These are phyloP conservation scores for Turritis glabra DNA, from an alignment of 345 rosid genomes.

Conservation along the genomic window DNA sequence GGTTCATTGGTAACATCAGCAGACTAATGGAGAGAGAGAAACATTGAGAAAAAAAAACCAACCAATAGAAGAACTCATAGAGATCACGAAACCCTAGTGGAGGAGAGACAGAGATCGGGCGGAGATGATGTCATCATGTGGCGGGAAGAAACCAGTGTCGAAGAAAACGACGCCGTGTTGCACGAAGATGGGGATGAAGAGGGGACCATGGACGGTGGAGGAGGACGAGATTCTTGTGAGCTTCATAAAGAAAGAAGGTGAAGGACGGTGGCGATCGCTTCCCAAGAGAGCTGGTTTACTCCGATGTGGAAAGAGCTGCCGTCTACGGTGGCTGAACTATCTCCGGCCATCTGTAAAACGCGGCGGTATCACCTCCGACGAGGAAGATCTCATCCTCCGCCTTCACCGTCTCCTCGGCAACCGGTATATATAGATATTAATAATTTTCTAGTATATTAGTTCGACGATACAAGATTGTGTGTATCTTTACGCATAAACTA, in stretches of 20 bases:
- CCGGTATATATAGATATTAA: constrained; percentile 37
- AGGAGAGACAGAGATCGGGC: constrained; percentile 4
- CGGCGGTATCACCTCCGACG: constrained; percentile 75
- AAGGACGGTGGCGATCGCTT: constrained; percentile 81
- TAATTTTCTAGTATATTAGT: too few relatives aligned
- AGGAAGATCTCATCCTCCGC: constrained; percentile 94
- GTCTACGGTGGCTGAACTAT: constrained; percentile 94
- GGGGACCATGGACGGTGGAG: constrained; percentile 90
- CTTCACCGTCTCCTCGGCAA: constrained; percentile 79
- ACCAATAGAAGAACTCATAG: constrained; percentile 24
- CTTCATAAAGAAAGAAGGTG: constrained; percentile 72
- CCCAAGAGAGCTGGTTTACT: constrained; percentile 82
- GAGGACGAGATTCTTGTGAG: constrained; percentile 67
- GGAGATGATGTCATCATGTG: constrained; percentile 24
- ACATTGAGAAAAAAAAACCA: background rate
- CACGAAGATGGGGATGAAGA: constrained; percentile 69
- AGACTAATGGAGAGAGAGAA: constrained; percentile 28
- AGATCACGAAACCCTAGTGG: constrained; percentile 35
- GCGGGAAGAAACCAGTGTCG: background rate
- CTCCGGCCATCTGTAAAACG: constrained; percentile 81
- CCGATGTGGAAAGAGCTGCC: constrained; percentile 89
- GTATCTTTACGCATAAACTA: background rate
- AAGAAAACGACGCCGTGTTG: constrained; percentile 62
- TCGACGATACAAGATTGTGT: background rate
- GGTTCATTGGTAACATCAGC: constrained; percentile 34